phyloP scores from a whole-genome alignment of 176 grass and related monocot species.

The Lolium rigidum region DNA sequence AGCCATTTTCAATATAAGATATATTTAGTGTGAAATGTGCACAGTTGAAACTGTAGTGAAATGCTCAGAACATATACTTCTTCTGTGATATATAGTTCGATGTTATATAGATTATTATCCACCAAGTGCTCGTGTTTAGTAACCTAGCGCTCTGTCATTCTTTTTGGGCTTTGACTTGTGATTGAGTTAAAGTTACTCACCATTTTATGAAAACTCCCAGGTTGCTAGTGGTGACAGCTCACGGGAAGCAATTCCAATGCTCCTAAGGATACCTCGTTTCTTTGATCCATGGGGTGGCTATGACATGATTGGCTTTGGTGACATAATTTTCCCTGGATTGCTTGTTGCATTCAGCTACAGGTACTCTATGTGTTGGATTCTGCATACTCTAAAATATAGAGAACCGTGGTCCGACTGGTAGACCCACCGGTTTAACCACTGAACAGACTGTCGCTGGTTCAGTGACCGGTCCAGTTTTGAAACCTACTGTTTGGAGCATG shows the following conservation, averaged over 20 bases:
- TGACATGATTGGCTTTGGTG: too few relatives aligned
- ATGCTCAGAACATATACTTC: neutral
- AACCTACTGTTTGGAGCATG: neutral
- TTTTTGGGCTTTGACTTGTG: neutral
- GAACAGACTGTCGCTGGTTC: neutral
- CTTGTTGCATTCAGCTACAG: too few relatives aligned
- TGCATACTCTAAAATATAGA: too few relatives aligned
- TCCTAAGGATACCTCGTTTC: constrained; percentile 89
- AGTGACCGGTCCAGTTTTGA: neutral
- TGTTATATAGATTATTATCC: constrained; percentile 18
- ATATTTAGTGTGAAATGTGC: neutral
- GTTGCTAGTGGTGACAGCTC: constrained; percentile 85
- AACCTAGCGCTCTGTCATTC: neutral
- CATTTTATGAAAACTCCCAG: constrained; percentile 47
- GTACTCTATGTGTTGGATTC: too few relatives aligned
- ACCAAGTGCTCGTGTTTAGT: neutral
- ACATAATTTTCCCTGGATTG: too few relatives aligned
- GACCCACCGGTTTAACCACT: neutral
- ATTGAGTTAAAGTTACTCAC: constrained; percentile 21
- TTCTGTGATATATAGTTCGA: neutral
- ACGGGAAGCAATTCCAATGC: constrained; percentile 96
- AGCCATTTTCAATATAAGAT: constrained; percentile 13
- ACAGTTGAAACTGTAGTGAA: neutral
- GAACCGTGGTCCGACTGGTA: constrained; percentile 14
- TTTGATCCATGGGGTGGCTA: constrained; percentile 99